Percentiles rank a stretch among this genome's conserved stretches.
phyloP scores from a whole-genome alignment of 2,329 filamentous ascomycete species.

The Cytospora piceae region DNA sequence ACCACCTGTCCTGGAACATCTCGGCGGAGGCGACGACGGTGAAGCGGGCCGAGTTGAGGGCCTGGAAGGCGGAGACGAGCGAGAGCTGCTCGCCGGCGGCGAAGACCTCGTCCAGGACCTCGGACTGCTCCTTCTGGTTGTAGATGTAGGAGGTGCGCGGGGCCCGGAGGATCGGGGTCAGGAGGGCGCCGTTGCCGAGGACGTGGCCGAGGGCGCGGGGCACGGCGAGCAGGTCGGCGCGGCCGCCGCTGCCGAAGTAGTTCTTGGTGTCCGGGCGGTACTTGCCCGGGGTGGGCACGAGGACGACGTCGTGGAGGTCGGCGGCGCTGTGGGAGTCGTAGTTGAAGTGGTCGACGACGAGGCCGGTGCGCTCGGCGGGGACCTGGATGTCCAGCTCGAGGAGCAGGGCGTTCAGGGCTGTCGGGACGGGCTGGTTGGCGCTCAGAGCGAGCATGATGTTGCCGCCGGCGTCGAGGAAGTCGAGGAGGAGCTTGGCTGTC shows the following conservation, averaged over 20 bases:
- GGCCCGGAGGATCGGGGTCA: constrained; percentile 81
- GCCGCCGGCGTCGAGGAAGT: constrained; percentile 89
- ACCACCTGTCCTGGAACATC: constrained; percentile 87
- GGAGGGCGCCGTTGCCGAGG: constrained; percentile 75
- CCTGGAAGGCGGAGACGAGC: constrained; percentile 85
- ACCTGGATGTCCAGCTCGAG: constrained; percentile 87
- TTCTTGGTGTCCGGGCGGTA: constrained; percentile 72
- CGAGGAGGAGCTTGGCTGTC: constrained; percentile 81
- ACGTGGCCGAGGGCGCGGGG: constrained; percentile 80
- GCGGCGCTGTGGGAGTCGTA: constrained; percentile 77
- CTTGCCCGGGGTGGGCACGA: constrained; percentile 70
- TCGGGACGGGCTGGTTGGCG: constrained; percentile 69
- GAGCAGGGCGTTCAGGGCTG: constrained; percentile 76
- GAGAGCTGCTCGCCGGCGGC: constrained; percentile 82
- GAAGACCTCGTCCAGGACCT: constrained; percentile 78
- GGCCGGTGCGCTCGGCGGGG: constrained; percentile 80
- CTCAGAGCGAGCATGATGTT: constrained; percentile 90
- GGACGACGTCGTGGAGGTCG: constrained; percentile 86
- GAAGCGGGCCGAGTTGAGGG: constrained; percentile 89
- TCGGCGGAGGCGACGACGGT: constrained; percentile 84
- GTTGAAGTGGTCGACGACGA: constrained; percentile 95
- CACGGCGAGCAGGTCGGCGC: constrained; percentile 70
- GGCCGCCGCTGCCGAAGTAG: constrained; percentile 70
- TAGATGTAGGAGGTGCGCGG: constrained; percentile 89
- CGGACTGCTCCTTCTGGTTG: constrained; percentile 84